Percentiles rank a stretch among this genome's conserved stretches.
Evolutionary conservation across 2,329 filamentous ascomycete genomes (phyloP).

Genomic region (Alternaria burnsii): DNA sequence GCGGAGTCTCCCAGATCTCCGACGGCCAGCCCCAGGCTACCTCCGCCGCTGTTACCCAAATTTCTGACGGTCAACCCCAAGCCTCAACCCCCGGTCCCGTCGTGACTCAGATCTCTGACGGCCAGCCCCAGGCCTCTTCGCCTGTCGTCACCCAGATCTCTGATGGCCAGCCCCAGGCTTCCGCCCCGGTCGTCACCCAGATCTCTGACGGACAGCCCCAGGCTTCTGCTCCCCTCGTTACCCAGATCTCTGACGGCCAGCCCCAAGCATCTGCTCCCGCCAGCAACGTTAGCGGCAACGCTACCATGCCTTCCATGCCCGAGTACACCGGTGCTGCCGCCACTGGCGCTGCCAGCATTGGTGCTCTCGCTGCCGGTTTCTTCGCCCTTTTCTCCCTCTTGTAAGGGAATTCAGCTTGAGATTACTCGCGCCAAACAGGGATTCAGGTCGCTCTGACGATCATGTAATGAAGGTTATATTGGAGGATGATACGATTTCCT

Average conservation of each 20-base stretch:
- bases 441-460: neutral
- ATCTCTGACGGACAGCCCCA: constrained; percentile 43
- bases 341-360: constrained; percentile 26
- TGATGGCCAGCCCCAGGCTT: constrained; percentile 35
- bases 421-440: neutral
- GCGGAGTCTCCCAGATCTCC: constrained; percentile 37
- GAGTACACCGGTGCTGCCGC: constrained; percentile 46
- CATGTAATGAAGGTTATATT: constrained; percentile 10
- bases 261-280: constrained; percentile 23
- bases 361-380: constrained; percentile 41
- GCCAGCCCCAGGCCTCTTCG: constrained; percentile 35
- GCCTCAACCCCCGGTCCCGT: constrained; percentile 15
- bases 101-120: constrained; percentile 42
- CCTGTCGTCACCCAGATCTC: constrained; percentile 33
- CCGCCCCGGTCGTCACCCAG: constrained; percentile 32
- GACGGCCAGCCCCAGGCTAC: constrained; percentile 41
- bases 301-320: constrained; percentile 21
- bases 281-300: constrained; percentile 21
- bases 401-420: constrained; percentile 22
- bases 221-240: constrained; percentile 25
- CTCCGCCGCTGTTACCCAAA: constrained; percentile 32
- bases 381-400: constrained; percentile 42
- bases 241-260: constrained; percentile 36
- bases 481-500: constrained; percentile 13
- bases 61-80: constrained; percentile 38